These are phyloP conservation scores for Stagonosporopsis chrysanthemi DNA, from an alignment of 2,329 filamentous ascomycete genomes.

Conservation along the genomic window DNA sequence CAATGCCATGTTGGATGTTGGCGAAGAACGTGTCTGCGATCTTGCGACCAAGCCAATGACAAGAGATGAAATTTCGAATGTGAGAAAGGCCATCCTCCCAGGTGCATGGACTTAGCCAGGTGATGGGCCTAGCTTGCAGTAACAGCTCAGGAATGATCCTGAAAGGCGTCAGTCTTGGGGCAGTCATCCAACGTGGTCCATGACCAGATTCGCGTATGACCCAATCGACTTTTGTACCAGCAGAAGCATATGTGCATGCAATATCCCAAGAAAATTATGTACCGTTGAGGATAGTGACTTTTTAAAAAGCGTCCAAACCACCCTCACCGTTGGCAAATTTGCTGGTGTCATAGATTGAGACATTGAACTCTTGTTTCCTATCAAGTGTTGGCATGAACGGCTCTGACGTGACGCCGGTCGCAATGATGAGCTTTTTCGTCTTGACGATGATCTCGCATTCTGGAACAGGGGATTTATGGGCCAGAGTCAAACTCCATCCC, in stretches of 20 bases:
- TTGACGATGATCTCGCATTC: constrained; percentile 22
- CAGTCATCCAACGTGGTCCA: constrained; percentile 67
- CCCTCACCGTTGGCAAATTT: constrained; percentile 58
- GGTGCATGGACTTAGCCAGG: constrained; percentile 78
- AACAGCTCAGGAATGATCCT: constrained; percentile 72
- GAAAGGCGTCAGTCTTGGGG: constrained; percentile 68
- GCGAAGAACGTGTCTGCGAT: constrained; percentile 64
- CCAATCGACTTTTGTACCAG: constrained; percentile 64
- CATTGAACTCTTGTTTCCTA: constrained; percentile 58
- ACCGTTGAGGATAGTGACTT: constrained; percentile 63
- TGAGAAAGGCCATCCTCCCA: constrained; percentile 71
- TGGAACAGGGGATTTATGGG: neutral
- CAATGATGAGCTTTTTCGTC: constrained; percentile 63
- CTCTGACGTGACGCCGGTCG: constrained; percentile 68
- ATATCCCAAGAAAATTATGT: constrained; percentile 72
- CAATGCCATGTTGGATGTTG: constrained; percentile 61
- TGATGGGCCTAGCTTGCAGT: constrained; percentile 69
- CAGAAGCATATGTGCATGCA: constrained; percentile 62
- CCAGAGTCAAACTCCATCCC: constrained; percentile 34
- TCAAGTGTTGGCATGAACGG: constrained; percentile 62
- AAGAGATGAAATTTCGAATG: constrained; percentile 64
- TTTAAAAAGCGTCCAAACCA: constrained; percentile 44
- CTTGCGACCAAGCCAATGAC: constrained; percentile 62
- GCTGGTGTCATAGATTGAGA: constrained; percentile 65
- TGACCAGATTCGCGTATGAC: constrained; percentile 64